Conservation (phyloP, 768 basidiomycete species). For the Dioszegia aurantiaca region DNA sequence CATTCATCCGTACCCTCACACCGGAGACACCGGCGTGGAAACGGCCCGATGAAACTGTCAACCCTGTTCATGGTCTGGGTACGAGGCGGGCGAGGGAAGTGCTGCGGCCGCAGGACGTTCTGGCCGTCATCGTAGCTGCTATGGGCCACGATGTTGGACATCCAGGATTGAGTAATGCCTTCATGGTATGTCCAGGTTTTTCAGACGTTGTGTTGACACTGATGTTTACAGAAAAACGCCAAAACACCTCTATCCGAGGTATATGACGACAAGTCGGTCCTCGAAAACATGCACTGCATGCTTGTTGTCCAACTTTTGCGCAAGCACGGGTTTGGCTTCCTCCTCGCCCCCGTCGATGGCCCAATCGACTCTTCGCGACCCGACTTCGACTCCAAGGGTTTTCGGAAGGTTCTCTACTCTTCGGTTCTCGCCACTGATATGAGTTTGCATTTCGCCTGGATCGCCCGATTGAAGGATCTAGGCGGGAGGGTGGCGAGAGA, state of each 20-base stretch:
- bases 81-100: slow-evolving; percentile 48
- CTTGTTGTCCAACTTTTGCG: slow-evolving; percentile 76
- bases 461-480: slow-evolving; percentile 61
- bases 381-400: slow-evolving; percentile 51
- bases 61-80: slow-evolving; percentile 24
- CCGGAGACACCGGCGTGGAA: slow-evolving; percentile 48
- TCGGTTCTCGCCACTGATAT: slow-evolving; percentile 93
- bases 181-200: slow-evolving; percentile 68
- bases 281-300: slow-evolving; percentile 85
- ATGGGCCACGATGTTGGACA: slow-evolving; percentile 98
- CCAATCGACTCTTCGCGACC: slow-evolving; percentile 11
- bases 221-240: slow-evolving; percentile 76
- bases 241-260: slow-evolving; percentile 80
- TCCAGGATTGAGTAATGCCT: slow-evolving; percentile 87
- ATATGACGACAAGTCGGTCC: slow-evolving; percentile 81
- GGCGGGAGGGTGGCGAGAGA: slow-evolving; percentile 49
- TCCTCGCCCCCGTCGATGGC: slow-evolving; percentile 39
- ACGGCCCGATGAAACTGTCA: slow-evolving; percentile 21
- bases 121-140: slow-evolving; percentile 81
- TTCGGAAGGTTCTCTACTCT: slow-evolving; percentile 72
- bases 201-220: background rate
- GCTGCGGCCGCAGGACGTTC: slow-evolving; percentile 65
- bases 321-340: slow-evolving; percentile 67
- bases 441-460: slow-evolving; percentile 82
- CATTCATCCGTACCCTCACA: slow-evolving; percentile 59